These are phyloP conservation scores for Neurospora sp. DNA, from an alignment of 495 filamentous ascomycete species.

Conservation along the genomic window DNA sequence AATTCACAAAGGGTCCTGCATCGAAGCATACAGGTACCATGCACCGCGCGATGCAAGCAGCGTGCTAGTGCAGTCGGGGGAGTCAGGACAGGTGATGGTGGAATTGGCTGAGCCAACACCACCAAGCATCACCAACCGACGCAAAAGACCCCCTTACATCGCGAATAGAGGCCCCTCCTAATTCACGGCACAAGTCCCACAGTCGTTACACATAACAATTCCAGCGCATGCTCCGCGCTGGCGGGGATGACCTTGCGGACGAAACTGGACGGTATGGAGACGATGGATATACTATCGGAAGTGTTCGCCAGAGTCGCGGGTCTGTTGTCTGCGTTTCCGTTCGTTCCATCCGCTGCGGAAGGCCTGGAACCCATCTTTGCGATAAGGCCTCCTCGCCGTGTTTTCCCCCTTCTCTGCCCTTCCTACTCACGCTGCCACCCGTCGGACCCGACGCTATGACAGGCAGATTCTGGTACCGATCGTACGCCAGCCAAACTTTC, in stretches of 20 bases:
- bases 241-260: background rate
- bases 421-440: background rate
- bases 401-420: background rate
- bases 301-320: background rate
- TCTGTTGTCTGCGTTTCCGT: background rate
- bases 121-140: background rate
- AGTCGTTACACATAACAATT: background rate
- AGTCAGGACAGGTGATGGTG: background rate
- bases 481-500: background rate
- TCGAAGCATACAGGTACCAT: background rate
- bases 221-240: background rate
- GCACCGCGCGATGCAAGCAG: background rate
- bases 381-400: background rate
- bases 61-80: background rate
- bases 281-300: background rate
- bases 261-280: background rate
- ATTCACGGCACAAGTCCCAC: background rate
- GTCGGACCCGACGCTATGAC: background rate
- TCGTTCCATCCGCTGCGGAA: background rate
- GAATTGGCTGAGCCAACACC: background rate
- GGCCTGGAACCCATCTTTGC: background rate
- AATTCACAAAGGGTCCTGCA: background rate
- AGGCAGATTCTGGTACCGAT: background rate
- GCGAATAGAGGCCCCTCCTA: background rate
- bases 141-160: background rate